Base-by-base conservation (phyloP, 2,329 filamentous ascomycete species). In the Mollisiaceae sp. region DNA sequence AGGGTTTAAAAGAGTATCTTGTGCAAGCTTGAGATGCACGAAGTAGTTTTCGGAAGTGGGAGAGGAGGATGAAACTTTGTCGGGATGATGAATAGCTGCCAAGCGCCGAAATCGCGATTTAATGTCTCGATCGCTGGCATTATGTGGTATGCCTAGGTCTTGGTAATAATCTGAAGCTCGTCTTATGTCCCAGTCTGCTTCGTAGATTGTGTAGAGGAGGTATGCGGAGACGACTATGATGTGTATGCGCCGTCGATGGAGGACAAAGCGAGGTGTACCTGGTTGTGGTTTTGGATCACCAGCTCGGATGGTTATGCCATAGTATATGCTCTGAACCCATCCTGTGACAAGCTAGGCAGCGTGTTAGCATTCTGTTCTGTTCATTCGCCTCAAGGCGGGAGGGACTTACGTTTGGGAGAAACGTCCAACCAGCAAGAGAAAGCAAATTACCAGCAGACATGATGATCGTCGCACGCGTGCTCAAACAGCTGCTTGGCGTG, bases 151-250 rank as follows among this genome's bases (percentile, higher is more conserved):
- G 41, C 88, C 88, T 0, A 99, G 86, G 69, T 90, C 85, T 56
- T 86, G 82, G 80, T 97, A 98, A 81, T 91, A 97, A 77, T 92
- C 89, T 20, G 90, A 88, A 1, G 83, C 81, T 54, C 84, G 81
- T 68, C 87, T 90, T 35, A 97, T 84, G 69, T 92, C 88, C 81
- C 91, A 88, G 83, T 97, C 92, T 74, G 93, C 91, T 80, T 98
- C 94, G 81, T 94, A 95, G 73, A 98, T 88, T 56, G 93, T 97
- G 83, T 97, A 97, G 70, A 90, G 80, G 43, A 98, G 91, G 80
- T 98, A 99, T 67, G 86, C 80, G 58, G 90, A 82, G 59, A 98
- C 90, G 74, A 98, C 92, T 71, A 90, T 82, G 75, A 94, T 90
- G 77, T 95, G 89, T 76, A 97, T 94, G 72, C 88, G 86, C 65